These are phyloP conservation scores for Debaryomyces fabryi DNA, from an alignment of 1,139 yeast genomes.

Conservation along the genomic window DNA sequence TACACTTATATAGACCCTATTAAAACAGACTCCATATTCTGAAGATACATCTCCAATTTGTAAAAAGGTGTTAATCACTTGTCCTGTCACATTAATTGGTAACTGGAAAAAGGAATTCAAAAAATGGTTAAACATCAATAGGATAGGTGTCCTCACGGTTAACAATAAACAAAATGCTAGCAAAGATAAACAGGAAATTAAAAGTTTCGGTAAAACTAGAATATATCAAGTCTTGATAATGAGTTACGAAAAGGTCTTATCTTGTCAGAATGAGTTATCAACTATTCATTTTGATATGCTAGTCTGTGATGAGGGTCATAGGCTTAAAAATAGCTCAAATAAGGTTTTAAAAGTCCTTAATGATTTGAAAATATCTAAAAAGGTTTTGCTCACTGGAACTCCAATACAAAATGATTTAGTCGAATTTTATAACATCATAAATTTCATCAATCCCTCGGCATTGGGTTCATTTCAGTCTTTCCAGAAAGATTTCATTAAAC, in stretches of 20 bases:
- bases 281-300: constrained; percentile 65
- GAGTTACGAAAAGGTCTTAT: constrained; percentile 81
- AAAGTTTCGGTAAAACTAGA: constrained; percentile 63
- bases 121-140: constrained; percentile 81
- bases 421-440: constrained; percentile 80
- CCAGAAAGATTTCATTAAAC: constrained; percentile 66
- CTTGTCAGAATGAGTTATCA: constrained; percentile 56
- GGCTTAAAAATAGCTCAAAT: constrained; percentile 70
- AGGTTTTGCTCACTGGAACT: constrained; percentile 81
- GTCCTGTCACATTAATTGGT: constrained; percentile 87
- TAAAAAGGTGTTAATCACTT: constrained; percentile 71
- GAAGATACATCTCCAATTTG: constrained; percentile 38
- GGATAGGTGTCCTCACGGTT: constrained; percentile 61
- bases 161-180: constrained; percentile 47
- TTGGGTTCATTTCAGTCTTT: constrained; percentile 68
- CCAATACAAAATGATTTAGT: constrained; percentile 91
- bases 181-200: constrained; percentile 60
- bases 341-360: constrained; percentile 69
- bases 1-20: constrained; percentile 77
- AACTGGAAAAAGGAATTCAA: constrained; percentile 90
- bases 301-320: constrained; percentile 95
- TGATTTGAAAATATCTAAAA: constrained; percentile 54
- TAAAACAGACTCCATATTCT: constrained; percentile 68
- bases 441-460: constrained; percentile 83
- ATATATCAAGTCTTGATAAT: constrained; percentile 83